A percentile compares a stretch with the other conserved stretches of the same genome.
phyloP scores from a whole-genome alignment of 192 early-diverging fungal genomes.

The Coemansia sp. region DNA sequence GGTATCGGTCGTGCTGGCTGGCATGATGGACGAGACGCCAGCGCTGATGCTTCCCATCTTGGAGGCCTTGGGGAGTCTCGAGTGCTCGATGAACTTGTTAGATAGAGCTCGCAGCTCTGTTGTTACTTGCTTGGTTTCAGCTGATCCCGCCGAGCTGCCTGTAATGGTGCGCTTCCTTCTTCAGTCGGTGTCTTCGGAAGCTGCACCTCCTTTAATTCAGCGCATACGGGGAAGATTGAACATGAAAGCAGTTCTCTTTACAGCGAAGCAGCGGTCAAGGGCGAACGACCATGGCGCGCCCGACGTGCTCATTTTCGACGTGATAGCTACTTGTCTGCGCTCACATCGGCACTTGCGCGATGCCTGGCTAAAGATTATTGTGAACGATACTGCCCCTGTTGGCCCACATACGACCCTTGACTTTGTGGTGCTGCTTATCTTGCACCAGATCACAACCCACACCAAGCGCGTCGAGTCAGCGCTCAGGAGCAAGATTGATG shows the following conservation, averaged over 20 bases:
- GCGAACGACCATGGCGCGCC: conserved; percentile 21
- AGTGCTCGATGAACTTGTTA: conserved; percentile 32
- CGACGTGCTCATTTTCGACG: conserved; percentile 60
- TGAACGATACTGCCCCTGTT: conserved; percentile 38
- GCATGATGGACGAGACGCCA: conserved; percentile 60
- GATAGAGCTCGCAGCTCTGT: conserved; percentile 62
- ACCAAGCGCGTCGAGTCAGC: conserved; percentile 37
- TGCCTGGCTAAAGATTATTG: conserved; percentile 69
- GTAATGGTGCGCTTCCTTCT: conserved; percentile 74
- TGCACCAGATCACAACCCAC: conserved; percentile 44
- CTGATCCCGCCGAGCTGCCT: conserved; percentile 71
- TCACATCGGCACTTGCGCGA: conserved; percentile 71
- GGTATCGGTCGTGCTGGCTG: conserved; percentile 63
- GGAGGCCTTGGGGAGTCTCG: conserved; percentile 73
- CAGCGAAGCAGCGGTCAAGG: conserved; percentile 12
- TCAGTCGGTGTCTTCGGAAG: conserved; percentile 60
- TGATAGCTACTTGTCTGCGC: conserved; percentile 65
- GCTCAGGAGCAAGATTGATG: conserved; percentile 29
- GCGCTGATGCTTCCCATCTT: conserved; percentile 70
- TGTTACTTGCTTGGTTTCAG: conserved; percentile 63
- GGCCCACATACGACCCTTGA: conserved; percentile 54
- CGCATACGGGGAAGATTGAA: conserved; percentile 67
- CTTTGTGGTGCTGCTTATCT: conserved; percentile 46
- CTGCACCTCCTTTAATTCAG: conserved; percentile 21
- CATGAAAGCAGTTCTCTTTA: conserved; percentile 61